phyloP scores from a whole-genome alignment of 805 yeast species.

The Candida manassasensis region DNA sequence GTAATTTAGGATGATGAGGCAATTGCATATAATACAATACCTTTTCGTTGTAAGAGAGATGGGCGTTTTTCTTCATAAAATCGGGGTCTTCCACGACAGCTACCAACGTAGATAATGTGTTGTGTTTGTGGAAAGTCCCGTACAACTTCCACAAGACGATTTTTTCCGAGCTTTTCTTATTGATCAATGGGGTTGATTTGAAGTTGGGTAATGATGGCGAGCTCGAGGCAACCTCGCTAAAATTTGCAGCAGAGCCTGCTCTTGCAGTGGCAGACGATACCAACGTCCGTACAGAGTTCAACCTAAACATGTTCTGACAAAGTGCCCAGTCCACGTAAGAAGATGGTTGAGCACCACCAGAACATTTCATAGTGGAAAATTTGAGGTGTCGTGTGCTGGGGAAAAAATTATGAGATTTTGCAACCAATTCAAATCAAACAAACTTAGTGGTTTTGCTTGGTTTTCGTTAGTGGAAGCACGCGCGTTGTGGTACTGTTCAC shows the following conservation, averaged over 20 bases:
- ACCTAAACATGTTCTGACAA: background rate
- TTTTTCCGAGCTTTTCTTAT: conserved; percentile 18
- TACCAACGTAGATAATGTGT: conserved; percentile 73
- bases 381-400: conserved; percentile 1
- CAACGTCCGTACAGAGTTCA: background rate
- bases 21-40: conserved; percentile 73
- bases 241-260: background rate
- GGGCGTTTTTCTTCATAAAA: conserved; percentile 51
- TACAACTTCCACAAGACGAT: conserved; percentile 67
- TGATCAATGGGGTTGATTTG: conserved; percentile 1
- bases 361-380: conserved; percentile 2
- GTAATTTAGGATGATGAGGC: conserved; percentile 68
- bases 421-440: too few relatives aligned
- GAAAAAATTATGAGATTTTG: too few relatives aligned
- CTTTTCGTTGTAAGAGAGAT: conserved; percentile 58
- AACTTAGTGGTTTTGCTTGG: too few relatives aligned
- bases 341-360: background rate
- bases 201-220: conserved; percentile 1
- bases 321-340: background rate
- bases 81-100: conserved; percentile 64
- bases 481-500: too few relatives aligned
- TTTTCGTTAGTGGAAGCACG: too few relatives aligned
- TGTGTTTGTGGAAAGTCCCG: conserved; percentile 75
- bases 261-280: background rate
- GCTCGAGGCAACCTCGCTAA: background rate